phyloP scores from a whole-genome alignment of 1,139 yeast species.

The Suhomyces choctaworum region DNA sequence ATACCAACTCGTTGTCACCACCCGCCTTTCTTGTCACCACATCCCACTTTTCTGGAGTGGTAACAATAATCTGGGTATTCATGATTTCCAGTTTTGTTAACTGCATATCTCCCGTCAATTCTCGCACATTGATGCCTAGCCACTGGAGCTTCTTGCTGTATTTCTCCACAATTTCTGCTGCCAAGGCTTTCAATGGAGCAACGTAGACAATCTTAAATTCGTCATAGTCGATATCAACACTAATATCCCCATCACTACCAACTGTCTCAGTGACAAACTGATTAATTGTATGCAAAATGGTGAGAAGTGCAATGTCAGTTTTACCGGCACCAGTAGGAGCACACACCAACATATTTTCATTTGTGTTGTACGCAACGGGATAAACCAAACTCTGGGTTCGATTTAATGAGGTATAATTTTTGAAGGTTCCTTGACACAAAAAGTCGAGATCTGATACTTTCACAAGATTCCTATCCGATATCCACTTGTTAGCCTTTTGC shows the following conservation, averaged over 20 bases:
- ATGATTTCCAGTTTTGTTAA: slow-evolving; percentile 79
- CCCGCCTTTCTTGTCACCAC: slow-evolving; percentile 89
- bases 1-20: slow-evolving; percentile 84
- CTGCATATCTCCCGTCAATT: slow-evolving; percentile 97
- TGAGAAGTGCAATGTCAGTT: slow-evolving; percentile 89
- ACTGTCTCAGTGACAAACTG: slow-evolving; percentile 55
- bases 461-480: slow-evolving; percentile 56
- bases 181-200: slow-evolving; percentile 94
- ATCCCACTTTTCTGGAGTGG: slow-evolving; percentile 99
- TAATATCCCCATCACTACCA: slow-evolving; percentile 49
- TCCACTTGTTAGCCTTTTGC: slow-evolving; percentile 45
- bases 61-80: slow-evolving; percentile 86
- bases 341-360: slow-evolving; percentile 94
- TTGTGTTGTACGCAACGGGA: slow-evolving; percentile 89
- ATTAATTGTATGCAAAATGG: slow-evolving; percentile 79
- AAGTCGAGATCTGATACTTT: slow-evolving; percentile 65
- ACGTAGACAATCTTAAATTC: slow-evolving; percentile 91
- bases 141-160: slow-evolving; percentile 75
- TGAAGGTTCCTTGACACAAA: slow-evolving; percentile 82
- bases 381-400: slow-evolving; percentile 89
- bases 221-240: slow-evolving; percentile 68
- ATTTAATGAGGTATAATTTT: slow-evolving; percentile 73
- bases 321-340: slow-evolving; percentile 99
- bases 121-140: slow-evolving; percentile 84
- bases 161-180: slow-evolving; percentile 95